Evolutionary conservation across 495 filamentous ascomycete species (phyloP).

Genomic region (Neurospora terricola): DNA sequence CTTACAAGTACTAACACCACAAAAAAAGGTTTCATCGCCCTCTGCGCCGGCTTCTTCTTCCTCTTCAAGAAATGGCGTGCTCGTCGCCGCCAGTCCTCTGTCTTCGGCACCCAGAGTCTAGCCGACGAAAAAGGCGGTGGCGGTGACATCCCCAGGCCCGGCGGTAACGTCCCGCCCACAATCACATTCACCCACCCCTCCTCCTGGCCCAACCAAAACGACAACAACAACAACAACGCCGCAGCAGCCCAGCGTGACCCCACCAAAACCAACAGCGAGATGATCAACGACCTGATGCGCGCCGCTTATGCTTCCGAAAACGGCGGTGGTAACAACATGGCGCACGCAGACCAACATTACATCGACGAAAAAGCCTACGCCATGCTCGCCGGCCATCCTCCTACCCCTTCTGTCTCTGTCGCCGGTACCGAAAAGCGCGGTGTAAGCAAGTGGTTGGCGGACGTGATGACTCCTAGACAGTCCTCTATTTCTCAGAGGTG

Average conservation of each 20-base stretch:
- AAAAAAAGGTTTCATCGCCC: neutral
- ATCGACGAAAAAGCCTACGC: neutral
- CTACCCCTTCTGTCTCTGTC: neutral
- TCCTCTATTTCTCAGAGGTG: neutral
- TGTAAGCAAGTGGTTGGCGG: neutral
- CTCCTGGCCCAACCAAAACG: constrained; percentile 26
- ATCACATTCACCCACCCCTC: neutral
- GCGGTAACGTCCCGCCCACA: neutral
- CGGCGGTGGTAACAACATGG: neutral
- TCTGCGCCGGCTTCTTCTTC: neutral
- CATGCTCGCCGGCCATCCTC: neutral
- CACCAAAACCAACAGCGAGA: constrained; percentile 12
- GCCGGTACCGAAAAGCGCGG: neutral
- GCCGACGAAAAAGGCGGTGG: neutral
- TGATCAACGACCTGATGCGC: neutral
- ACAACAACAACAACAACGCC: too few species aligned
- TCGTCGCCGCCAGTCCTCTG: neutral
- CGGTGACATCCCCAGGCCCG: neutral
- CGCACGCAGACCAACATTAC: neutral
- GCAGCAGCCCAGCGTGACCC: neutral
- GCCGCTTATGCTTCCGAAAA: neutral
- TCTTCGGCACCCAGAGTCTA: neutral
- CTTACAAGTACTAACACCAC: neutral
- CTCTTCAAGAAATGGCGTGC: neutral
- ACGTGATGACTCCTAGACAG: neutral